These are phyloP conservation scores for Decorospora gaudefroyi DNA, from an alignment of 2,329 filamentous ascomycete species.

Conservation along the genomic window DNA sequence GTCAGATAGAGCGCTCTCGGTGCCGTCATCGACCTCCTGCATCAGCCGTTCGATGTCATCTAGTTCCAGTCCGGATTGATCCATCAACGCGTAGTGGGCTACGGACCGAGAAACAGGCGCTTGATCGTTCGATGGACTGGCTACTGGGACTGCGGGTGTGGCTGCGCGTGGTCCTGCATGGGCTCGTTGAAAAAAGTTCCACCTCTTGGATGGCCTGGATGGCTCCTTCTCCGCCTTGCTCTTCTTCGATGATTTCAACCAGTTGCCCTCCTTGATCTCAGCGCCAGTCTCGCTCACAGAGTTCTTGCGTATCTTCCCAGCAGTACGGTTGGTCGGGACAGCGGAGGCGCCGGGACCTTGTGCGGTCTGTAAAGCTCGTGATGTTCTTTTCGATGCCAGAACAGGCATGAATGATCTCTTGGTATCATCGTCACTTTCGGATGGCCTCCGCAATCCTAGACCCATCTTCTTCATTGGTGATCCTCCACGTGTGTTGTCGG, in stretches of 20 bases:
- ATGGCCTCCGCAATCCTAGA: slow-evolving; percentile 36
- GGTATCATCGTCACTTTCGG: slow-evolving; percentile 45
- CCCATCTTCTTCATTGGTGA: slow-evolving; percentile 41
- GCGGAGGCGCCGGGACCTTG: slow-evolving; percentile 25
- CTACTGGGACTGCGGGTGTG: slow-evolving; percentile 41
- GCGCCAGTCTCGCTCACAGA: slow-evolving; percentile 27
- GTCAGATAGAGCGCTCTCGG: slow-evolving; percentile 26
- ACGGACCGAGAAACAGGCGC: slow-evolving; percentile 50
- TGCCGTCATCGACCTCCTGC: slow-evolving; percentile 48
- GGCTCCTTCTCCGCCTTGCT: slow-evolving; percentile 33
- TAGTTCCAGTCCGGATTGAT: slow-evolving; percentile 53
- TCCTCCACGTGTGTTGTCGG: slow-evolving; percentile 37
- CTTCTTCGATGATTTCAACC: slow-evolving; percentile 46
- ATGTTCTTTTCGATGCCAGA: slow-evolving; percentile 35
- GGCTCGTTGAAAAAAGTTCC: slow-evolving; percentile 64
- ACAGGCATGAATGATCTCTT: slow-evolving; percentile 43
- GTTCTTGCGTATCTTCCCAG: slow-evolving; percentile 31
- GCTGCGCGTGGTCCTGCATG: slow-evolving; percentile 49
- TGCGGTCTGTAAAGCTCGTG: slow-evolving; percentile 31
- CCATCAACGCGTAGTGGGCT: slow-evolving; percentile 63
- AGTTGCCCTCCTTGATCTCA: slow-evolving; percentile 47
- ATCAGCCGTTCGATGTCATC: slow-evolving; percentile 55
- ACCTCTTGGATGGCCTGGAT: slow-evolving; percentile 52
- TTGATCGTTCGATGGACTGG: slow-evolving; percentile 46
- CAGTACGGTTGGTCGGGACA: slow-evolving; percentile 19